A percentile compares a stretch with the other conserved stretches of the same genome.
Evolutionary conservation across 495 filamentous ascomycete genomes (phyloP).

Genomic region (Lasiosphaeria hispida): DNA sequence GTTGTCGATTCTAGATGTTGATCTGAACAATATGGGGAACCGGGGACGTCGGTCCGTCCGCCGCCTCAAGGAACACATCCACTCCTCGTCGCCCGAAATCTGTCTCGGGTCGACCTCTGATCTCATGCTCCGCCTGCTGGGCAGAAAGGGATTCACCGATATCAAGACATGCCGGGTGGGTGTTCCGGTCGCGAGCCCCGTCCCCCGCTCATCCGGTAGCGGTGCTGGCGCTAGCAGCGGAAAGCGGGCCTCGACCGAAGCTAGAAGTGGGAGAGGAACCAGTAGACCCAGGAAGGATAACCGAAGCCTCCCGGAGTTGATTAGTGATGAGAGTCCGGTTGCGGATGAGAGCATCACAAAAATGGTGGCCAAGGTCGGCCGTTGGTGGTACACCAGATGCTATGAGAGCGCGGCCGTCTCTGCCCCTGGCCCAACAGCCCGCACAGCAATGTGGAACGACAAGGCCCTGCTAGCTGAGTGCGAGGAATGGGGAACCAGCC

Average conservation of each 20-base stretch:
- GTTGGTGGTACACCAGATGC: constrained; percentile 95
- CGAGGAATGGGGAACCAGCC: constrained; percentile 77
- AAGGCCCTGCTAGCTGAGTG: constrained; percentile 76
- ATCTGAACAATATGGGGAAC: constrained; percentile 84
- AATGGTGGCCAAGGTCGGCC: constrained; percentile 85
- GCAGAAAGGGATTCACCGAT: constrained; percentile 75
- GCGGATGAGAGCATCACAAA: constrained; percentile 81
- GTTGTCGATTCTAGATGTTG: constrained; percentile 77
- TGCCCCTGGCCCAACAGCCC: constrained; percentile 46
- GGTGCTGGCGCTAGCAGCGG: constrained; percentile 18
- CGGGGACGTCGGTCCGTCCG: constrained; percentile 73
- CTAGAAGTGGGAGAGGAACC: not conserved
- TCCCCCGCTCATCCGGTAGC: constrained; percentile 41
- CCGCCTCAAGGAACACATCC: constrained; percentile 72
- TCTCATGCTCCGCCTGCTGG: constrained; percentile 70
- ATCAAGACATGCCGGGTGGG: constrained; percentile 85
- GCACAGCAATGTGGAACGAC: constrained; percentile 78
- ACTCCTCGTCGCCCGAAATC: constrained; percentile 53
- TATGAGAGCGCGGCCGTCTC: constrained; percentile 69
- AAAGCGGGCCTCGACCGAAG: constrained; percentile 9
- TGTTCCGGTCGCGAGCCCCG: constrained; percentile 77
- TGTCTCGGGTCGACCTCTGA: constrained; percentile 75
- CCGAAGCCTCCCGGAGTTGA: constrained; percentile 65
- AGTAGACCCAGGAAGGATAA: constrained; percentile 44
- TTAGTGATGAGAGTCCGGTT: constrained; percentile 59